Conservation (phyloP, 129 eudicot species). For the Flaveria trinervia region DNA sequence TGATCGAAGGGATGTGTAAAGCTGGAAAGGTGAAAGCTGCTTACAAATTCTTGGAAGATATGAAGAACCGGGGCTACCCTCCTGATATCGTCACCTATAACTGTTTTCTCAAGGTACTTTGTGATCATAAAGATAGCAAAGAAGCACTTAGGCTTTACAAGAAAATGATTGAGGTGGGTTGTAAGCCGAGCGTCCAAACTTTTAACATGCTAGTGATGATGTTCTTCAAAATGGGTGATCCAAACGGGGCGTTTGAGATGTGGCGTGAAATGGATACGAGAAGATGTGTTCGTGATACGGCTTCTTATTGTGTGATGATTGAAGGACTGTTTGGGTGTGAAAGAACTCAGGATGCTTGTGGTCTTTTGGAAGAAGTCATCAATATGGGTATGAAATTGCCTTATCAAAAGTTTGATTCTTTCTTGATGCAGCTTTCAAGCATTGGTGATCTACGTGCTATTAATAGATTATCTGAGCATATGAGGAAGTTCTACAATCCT, state of each 20-base stretch:
- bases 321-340: slow-evolving; percentile 79
- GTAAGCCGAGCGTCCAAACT: slow-evolving; percentile 85
- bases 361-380: slow-evolving; percentile 64
- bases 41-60: slow-evolving; percentile 75
- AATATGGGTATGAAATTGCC: slow-evolving; percentile 75
- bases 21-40: slow-evolving; percentile 72
- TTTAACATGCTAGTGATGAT: slow-evolving; percentile 69
- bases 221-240: slow-evolving; percentile 65
- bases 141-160: slow-evolving; percentile 60
- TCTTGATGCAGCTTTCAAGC: slow-evolving; percentile 64
- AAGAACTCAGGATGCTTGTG: slow-evolving; percentile 53
- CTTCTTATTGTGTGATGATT: slow-evolving; percentile 80
- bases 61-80: slow-evolving; percentile 80
- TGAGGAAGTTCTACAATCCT: slow-evolving; percentile 91
- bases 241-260: slow-evolving; percentile 63
- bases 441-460: slow-evolving; percentile 72
- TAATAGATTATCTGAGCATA: slow-evolving; percentile 74
- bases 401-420: slow-evolving; percentile 66
- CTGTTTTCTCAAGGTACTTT: slow-evolving; percentile 87
- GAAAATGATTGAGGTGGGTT: slow-evolving; percentile 64
- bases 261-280: slow-evolving; percentile 77
- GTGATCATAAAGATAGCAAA: slow-evolving; percentile 62
- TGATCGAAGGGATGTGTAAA: slow-evolving; percentile 80
- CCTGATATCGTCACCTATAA: slow-evolving; percentile 88
- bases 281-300: slow-evolving; percentile 60